A percentile compares a stretch with the other conserved stretches of the same genome.
These are phyloP conservation scores for Bassia scoparia DNA, from an alignment of 148 eudicot species.

Conservation along the genomic window DNA sequence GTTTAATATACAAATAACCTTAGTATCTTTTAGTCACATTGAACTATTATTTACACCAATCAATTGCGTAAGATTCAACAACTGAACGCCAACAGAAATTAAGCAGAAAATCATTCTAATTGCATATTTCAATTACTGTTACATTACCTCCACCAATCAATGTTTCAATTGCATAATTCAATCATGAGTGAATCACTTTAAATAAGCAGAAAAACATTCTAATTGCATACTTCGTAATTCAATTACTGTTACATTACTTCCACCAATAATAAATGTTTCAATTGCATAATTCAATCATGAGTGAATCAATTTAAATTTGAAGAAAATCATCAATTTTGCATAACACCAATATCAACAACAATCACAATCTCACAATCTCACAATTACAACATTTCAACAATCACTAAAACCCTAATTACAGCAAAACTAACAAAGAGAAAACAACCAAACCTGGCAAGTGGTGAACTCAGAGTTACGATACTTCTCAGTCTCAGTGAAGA, in stretches of 20 bases:
- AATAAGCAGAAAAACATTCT: not conserved
- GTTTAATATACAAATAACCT: not conserved
- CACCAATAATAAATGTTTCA: no score
- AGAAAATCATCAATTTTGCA: no score
- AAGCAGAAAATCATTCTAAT: not conserved
- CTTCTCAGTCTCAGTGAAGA: slow-evolving; percentile 77
- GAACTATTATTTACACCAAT: not conserved
- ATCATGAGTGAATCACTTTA: not conserved
- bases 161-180: no score
- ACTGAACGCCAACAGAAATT: not conserved
- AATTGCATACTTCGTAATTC: not conserved
- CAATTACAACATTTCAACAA: not conserved
- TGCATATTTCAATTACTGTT: no score
- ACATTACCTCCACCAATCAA: no score
- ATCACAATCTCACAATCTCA: not conserved
- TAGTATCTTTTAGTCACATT: not conserved
- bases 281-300: not conserved
- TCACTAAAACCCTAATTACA: slow-evolving; percentile 21
- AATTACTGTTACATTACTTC: no score
- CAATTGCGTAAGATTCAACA: not conserved
- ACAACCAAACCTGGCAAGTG: slow-evolving; percentile 57
- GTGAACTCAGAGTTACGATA: slow-evolving; percentile 67
- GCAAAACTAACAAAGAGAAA: not conserved
- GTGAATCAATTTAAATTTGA: not conserved
- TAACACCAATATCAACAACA: no score